Percentiles rank a stretch among this genome's conserved stretches.
phyloP scores from a whole-genome alignment of 768 basidiomycete species.

The Tulasnella sp. region DNA sequence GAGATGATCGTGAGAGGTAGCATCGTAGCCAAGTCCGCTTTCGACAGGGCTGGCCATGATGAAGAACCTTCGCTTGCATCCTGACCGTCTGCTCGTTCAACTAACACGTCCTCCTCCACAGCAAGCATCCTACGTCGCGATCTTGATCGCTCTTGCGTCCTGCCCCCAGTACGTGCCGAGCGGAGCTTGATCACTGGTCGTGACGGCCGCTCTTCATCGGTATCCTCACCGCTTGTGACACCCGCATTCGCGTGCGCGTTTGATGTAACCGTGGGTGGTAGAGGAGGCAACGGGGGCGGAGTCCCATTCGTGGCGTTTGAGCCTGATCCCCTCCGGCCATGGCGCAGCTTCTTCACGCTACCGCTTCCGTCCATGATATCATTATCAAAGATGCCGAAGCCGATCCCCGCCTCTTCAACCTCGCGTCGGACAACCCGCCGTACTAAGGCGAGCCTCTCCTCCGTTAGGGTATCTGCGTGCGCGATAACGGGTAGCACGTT shows the following conservation, averaged over 20 bases:
- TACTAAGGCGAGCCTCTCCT: conserved; percentile 57
- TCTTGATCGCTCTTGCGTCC: conserved; percentile 37
- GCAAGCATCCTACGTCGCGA: conserved; percentile 19
- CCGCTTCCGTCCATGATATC: conserved; percentile 27
- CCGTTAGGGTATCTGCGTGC: conserved; percentile 72
- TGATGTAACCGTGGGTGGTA: neutral
- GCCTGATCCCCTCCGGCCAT: neutral
- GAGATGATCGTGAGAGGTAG: conserved; percentile 75
- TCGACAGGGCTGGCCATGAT: conserved; percentile 34
- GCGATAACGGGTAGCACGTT: conserved; percentile 79
- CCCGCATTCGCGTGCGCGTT: conserved; percentile 5
- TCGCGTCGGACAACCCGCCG: conserved; percentile 65
- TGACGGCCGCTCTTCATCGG: conserved; percentile 22
- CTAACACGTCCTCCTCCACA: conserved; percentile 10
- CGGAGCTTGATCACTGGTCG: conserved; percentile 73
- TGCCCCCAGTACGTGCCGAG: conserved; percentile 38
- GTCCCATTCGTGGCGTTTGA: neutral
- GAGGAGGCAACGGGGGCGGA: neutral
- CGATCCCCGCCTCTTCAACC: conserved; percentile 53
- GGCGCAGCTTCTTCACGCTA: neutral
- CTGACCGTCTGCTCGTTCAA: conserved; percentile 50
- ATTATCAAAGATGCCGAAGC: conserved; percentile 66
- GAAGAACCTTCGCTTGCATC: conserved; percentile 33
- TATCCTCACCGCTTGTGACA: conserved; percentile 20
- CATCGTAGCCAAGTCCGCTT: conserved; percentile 43